phyloP scores from a whole-genome alignment of 2,329 filamentous ascomycete species.

The Mariannaea elegans region DNA sequence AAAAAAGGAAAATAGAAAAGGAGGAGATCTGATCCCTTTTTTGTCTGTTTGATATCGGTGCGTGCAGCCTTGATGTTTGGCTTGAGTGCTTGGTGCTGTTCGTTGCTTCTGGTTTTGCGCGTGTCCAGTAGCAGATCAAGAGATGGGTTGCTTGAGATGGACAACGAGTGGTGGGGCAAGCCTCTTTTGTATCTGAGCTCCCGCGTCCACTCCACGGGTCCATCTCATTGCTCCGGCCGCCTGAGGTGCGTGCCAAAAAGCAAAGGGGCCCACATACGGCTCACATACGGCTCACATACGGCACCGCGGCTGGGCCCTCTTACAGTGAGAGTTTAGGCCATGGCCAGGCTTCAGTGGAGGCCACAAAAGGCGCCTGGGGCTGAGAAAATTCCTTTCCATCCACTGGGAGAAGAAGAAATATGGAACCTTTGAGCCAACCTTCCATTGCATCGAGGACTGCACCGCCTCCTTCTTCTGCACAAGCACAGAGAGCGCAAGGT shows the following conservation, averaged over 20 bases:
- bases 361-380: not conserved
- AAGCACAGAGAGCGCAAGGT: not conserved
- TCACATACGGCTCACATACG: not conserved
- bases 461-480: too few species aligned
- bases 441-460: too few species aligned
- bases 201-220: not conserved
- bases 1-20: not conserved
- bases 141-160: conserved; percentile 34
- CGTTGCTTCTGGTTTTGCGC: too few species aligned
- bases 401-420: not conserved
- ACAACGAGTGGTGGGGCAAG: conserved; percentile 43
- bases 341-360: conserved; percentile 6
- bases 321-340: conserved; percentile 11
- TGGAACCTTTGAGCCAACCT: not conserved
- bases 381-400: not conserved
- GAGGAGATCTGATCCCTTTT: not conserved
- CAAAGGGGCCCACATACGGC: not conserved
- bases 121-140: conserved; percentile 7
- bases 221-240: conserved; percentile 14
- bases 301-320: not conserved
- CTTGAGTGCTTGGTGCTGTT: not conserved
- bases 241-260: not conserved
- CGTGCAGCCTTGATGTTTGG: not conserved
- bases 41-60: too few species aligned
- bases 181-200: conserved; percentile 41